These are phyloP conservation scores for Boletus semigastroideus DNA, from an alignment of 1,284 basidiomycete species.

Conservation along the genomic window DNA sequence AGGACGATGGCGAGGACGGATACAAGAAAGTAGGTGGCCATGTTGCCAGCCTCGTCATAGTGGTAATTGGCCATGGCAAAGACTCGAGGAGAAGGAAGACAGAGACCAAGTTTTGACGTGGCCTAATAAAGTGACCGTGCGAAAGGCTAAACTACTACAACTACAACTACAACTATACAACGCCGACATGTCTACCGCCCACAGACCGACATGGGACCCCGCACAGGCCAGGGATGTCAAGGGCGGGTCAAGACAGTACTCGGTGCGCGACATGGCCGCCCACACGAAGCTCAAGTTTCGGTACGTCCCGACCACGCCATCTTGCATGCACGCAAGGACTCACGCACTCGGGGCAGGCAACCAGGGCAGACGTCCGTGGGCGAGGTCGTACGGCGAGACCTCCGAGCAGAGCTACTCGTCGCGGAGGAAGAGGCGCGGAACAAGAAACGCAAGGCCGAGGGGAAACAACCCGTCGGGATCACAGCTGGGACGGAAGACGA, in stretches of 20 bases:
- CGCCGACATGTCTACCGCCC: constrained; percentile 72
- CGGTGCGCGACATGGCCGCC: constrained; percentile 85
- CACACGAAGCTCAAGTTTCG: constrained; percentile 97
- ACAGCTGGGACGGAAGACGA: constrained; percentile 47
- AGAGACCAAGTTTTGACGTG: background rate
- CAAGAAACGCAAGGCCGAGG: constrained; percentile 84
- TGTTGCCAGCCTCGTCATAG: constrained; percentile 87
- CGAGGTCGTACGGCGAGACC: constrained; percentile 78
- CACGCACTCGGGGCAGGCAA: constrained; percentile 45
- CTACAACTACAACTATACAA: background rate
- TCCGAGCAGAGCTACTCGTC: constrained; percentile 76
- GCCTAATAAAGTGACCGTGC: constrained; percentile 5
- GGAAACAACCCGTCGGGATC: constrained; percentile 41
- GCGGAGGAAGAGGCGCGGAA: constrained; percentile 84
- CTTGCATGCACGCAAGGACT: background rate
- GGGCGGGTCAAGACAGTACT: constrained; percentile 85
- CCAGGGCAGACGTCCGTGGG: constrained; percentile 76
- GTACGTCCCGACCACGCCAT: constrained; percentile 43
- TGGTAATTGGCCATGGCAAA: constrained; percentile 69
- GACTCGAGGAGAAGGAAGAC: background rate
- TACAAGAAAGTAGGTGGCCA: constrained; percentile 88
- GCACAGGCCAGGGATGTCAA: constrained; percentile 85
- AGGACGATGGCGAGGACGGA: constrained; percentile 83
- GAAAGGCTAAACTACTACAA: background rate
- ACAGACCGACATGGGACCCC: constrained; percentile 88